These are phyloP conservation scores for Syncephalastrum racemosum DNA, from an alignment of 371 early-diverging fungal species.

Conservation along the genomic window DNA sequence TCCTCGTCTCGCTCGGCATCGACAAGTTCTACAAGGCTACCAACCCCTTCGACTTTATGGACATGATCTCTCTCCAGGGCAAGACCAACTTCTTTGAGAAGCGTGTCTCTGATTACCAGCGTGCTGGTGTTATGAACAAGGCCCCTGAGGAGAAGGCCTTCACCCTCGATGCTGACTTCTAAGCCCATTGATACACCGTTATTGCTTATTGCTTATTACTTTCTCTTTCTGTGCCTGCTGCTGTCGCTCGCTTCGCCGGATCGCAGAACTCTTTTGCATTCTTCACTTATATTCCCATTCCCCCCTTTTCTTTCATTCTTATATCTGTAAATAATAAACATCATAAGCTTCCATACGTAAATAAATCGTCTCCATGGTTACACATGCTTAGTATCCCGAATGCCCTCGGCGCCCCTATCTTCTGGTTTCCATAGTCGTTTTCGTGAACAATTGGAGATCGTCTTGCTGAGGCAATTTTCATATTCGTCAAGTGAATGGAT, in stretches of 20 bases:
- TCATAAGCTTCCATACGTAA: not conserved
- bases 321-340: slow-evolving; percentile 3
- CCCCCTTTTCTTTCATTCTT: slow-evolving; percentile 1
- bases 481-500: too few species aligned
- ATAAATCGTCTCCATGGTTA: too few species aligned
- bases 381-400: too few species aligned
- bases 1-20: slow-evolving; percentile 92
- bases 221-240: not conserved
- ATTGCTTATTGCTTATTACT: too few species aligned
- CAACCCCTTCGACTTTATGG: slow-evolving; percentile 99
- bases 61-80: slow-evolving; percentile 98
- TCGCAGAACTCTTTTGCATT: slow-evolving; percentile 3
- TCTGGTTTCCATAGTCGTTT: too few species aligned
- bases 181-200: slow-evolving; percentile 20
- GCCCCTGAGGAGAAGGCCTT: slow-evolving; percentile 70
- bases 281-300: slow-evolving; percentile 6
- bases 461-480: too few species aligned
- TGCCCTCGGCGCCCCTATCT: too few species aligned
- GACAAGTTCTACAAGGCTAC: slow-evolving; percentile 85
- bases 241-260: not conserved
- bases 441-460: too few species aligned
- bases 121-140: slow-evolving; percentile 93
- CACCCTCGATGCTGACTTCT: slow-evolving; percentile 85
- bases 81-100: slow-evolving; percentile 99
- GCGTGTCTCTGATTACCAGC: slow-evolving; percentile 98